phyloP scores from a whole-genome alignment of 257 asterid species.

The Catharanthus roseus region DNA sequence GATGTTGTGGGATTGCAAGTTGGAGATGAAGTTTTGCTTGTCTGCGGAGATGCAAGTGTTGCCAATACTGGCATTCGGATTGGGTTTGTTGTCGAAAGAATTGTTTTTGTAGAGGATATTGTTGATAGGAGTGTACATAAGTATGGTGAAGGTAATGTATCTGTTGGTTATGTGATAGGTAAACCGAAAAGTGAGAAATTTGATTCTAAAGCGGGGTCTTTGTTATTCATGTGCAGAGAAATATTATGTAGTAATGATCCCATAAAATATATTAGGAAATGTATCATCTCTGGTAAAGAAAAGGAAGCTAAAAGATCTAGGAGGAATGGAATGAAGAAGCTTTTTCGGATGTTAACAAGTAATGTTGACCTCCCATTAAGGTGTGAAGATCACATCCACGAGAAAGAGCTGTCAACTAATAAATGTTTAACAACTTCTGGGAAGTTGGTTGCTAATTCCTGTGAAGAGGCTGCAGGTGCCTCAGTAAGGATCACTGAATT shows the following conservation, averaged over 20 bases:
- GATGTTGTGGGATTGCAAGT: slow-evolving; percentile 48
- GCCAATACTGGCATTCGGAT: slow-evolving; percentile 32
- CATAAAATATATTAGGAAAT: slow-evolving; percentile 39
- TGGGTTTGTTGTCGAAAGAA: slow-evolving; percentile 61
- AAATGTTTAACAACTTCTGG: slow-evolving; percentile 27
- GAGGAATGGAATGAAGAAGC: slow-evolving; percentile 19
- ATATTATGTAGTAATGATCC: slow-evolving; percentile 67
- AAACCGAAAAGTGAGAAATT: slow-evolving; percentile 22
- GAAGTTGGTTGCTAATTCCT: slow-evolving; percentile 17
- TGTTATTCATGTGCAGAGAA: slow-evolving; percentile 61
- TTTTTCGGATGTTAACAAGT: slow-evolving; percentile 16
- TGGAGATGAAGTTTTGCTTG: slow-evolving; percentile 66
- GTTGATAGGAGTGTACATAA: slow-evolving; percentile 26
- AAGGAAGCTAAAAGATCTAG: slow-evolving; percentile 20
- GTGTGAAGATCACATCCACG: slow-evolving; percentile 4
- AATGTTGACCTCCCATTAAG: slow-evolving; percentile 12
- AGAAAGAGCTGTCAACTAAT: slow-evolving; percentile 40
- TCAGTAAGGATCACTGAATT: slow-evolving; percentile 22
- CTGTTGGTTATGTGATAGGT: slow-evolving; percentile 13
- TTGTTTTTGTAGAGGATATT: slow-evolving; percentile 48
- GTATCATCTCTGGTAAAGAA: slow-evolving; percentile 22
- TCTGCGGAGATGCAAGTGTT: slow-evolving; percentile 35
- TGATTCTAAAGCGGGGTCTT: slow-evolving; percentile 32
- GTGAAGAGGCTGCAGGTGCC: slow-evolving; percentile 24
- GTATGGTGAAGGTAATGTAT: slow-evolving; percentile 11